Evolutionary conservation across 495 filamentous ascomycete species (phyloP), one percentile per base, ranked within the genome.

Genomic region (Parathielavia hyrcaniae): DNA sequence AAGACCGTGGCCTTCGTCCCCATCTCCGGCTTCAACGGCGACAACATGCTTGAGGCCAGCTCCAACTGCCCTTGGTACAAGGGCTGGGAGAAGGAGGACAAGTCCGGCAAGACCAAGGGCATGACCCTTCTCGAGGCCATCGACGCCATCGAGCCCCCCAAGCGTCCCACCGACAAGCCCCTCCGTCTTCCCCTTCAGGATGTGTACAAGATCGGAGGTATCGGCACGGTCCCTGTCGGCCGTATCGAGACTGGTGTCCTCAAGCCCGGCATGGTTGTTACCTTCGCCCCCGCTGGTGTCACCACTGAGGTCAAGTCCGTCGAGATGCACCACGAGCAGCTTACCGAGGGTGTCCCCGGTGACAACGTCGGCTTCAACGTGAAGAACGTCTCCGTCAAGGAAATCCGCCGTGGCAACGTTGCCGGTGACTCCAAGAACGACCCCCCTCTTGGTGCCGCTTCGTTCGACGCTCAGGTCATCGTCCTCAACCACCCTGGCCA

Each of bases 361-460:
- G 93, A 98, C 86, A 98, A 98, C 81, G 93, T 98, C 73, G 93
- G 93, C 69, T 98, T 98, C 91, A 98, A 98, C 87, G 95, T 98
- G 81, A 96, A 97, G 92, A 98, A 98, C 93, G 93, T 98, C 69
- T 97, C 93, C 75, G 95, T 98, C 81, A 98, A 98, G 89, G 93
- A 98, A 77, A 95, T 98, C 73, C 93, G 93, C 79, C 93, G 93
- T 92, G 93, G 93, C 76, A 98, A 97, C 84, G 95, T 98, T 73
- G 89, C 90, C 71, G 89, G 89, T 85, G 93, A 98, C 86, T 90
- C 90, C 83, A 98, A 98, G 90, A 95, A 93, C 83, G 95, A 98
- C 84, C 93, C 93, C 67, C 89, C 93, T 67, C 79, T 80, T 71
- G 93, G 81, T 71, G 80, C 79, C 69, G 91, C 93, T 64, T 90